phyloP scores from a whole-genome alignment of 257 asterid genomes.

The Leptodermis oblonga region DNA sequence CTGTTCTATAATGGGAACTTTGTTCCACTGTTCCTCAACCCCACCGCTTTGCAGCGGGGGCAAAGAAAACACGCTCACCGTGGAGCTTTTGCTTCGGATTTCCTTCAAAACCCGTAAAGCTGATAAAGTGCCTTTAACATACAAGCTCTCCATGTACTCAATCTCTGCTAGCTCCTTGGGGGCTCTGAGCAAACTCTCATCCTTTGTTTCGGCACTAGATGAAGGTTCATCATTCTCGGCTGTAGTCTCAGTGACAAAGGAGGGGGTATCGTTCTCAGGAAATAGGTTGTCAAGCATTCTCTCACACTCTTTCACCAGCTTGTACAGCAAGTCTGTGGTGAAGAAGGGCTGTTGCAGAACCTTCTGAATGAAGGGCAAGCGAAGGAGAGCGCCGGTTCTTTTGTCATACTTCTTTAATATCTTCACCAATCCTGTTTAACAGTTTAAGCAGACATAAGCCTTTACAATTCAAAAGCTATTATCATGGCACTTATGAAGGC shows the following conservation, averaged over 20 bases:
- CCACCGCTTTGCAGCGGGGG: constrained; percentile 81
- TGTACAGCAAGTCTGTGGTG: constrained; percentile 75
- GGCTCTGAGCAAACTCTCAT: constrained; percentile 35
- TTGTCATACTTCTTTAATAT: constrained; percentile 90
- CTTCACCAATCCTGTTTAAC: constrained; percentile 67
- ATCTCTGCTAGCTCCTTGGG: constrained; percentile 61
- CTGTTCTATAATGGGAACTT: constrained; percentile 63
- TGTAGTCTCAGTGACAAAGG: constrained; percentile 19
- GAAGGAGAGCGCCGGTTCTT: constrained; percentile 88
- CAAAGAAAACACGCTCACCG: constrained; percentile 84
- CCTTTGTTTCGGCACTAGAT: constrained; percentile 29
- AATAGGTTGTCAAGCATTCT: constrained; percentile 69
- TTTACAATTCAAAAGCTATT: background rate
- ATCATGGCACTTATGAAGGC: background rate
- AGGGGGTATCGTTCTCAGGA: constrained; percentile 34
- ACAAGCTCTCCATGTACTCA: constrained; percentile 68
- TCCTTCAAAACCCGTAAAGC: constrained; percentile 77
- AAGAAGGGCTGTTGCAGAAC: constrained; percentile 90
- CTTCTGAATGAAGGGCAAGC: constrained; percentile 87
- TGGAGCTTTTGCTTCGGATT: constrained; percentile 80
- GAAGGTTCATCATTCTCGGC: constrained; percentile 41
- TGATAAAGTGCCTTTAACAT: constrained; percentile 78
- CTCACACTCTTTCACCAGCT: constrained; percentile 90
- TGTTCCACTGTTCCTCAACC: constrained; percentile 68
- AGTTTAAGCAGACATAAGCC: background rate